A percentile compares a stretch with the other conserved stretches of the same genome.
Conservation (phyloP, 768 basidiomycete genomes). For the Rhodotorula kratochvilovae region DNA sequence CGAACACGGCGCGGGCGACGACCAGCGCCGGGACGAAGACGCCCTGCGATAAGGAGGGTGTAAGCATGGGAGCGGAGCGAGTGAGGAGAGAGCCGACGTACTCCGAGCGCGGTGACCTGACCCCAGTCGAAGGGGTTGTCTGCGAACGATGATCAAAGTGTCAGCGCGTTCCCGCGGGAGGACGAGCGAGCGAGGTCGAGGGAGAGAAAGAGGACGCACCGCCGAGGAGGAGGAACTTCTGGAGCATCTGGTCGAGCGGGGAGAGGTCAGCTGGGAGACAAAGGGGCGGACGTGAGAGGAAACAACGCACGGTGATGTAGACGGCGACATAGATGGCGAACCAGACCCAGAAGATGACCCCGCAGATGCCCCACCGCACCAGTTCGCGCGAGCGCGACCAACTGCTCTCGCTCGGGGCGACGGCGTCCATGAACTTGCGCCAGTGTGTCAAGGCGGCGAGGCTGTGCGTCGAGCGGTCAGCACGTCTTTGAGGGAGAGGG, state of each 20-base stretch:
- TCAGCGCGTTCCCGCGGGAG: neutral
- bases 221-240: slow-evolving; percentile 1
- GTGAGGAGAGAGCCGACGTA: neutral
- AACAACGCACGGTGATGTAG: neutral
- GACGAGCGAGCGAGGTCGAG: neutral
- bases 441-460: neutral
- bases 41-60: neutral
- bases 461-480: neutral
- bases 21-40: neutral
- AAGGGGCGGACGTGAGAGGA: neutral
- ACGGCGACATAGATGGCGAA: neutral
- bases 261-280: neutral
- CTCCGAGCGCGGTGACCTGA: slow-evolving; percentile 1
- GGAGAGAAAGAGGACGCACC: neutral
- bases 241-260: neutral
- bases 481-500: neutral
- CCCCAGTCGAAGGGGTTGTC: slow-evolving; percentile 24
- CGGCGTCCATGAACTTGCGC: neutral
- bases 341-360: neutral
- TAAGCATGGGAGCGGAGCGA: neutral
- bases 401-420: neutral
- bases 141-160: neutral
- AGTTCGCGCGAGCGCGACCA: neutral
- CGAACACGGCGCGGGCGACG: neutral
- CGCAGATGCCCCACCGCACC: neutral